Base-by-base conservation (phyloP, 2,329 filamentous ascomycete genomes). In the Pestalotiopsis sp. region DNA sequence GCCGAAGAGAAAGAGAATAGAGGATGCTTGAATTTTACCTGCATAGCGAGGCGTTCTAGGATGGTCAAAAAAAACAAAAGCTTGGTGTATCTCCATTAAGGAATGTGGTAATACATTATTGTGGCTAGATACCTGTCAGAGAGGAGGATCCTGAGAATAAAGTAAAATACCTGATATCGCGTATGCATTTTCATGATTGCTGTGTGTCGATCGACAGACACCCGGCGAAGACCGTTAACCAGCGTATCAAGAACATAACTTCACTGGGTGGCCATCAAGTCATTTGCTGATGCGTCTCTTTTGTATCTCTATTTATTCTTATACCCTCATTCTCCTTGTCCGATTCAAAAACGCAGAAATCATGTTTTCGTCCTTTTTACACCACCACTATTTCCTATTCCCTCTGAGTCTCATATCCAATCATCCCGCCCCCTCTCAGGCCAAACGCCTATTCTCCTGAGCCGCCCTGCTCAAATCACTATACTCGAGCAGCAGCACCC, bases 31-130 rank as follows among this genome's bases (percentile, higher is more conserved):
- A 62, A 62, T 62, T 62, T 52, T 62, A 39, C 59, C 31, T 62
- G 59, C 59, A 62, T 62, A 62, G 59, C 59, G 59, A 62, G 59
- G 59, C 59, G 59, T 62, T 62, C 36, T 62, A 36, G 59, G 59
- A 39, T 62, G 36, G 59, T 12, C 31, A 62, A 62, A 62, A 61
- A 62, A 62, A 52, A 52, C 45, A 52, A 52, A n/a, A 31, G 59
- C n/a, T 36, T 36, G 27, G n/a, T 36, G 17, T 39, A 14, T 27
- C 31, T 62, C 25, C 31, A 39, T 62, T 14, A 39, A 39, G 27
- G 27, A 36, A 14, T 39, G 31, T 36, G 27, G 31, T 62, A 41
- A 23, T 36, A 23, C 57, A 52, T 52, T n/a, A 52, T 52, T 23
- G 45, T 52, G 45, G 45, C 45, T 52, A 52, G 45, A 52, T 52